Evolutionary conservation across 306 rosid species (phyloP).

Genomic region (Trichosanthes cucumerina): DNA sequence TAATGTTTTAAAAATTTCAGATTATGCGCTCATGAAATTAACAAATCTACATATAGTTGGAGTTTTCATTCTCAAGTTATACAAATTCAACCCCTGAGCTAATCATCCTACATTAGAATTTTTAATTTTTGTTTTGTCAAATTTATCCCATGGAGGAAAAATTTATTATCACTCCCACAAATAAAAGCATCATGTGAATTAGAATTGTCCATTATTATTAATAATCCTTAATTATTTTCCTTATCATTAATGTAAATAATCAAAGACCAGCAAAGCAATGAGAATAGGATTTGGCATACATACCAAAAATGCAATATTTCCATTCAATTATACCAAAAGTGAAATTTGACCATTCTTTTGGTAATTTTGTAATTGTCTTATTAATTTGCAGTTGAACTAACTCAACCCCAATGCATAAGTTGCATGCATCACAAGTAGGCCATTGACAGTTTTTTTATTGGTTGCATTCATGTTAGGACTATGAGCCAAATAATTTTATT

Average conservation of each 20-base stretch:
- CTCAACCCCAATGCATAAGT: neutral
- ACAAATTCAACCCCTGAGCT: too few species aligned
- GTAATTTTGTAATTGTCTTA: neutral
- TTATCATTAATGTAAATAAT: neutral
- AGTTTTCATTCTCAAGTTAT: too few species aligned
- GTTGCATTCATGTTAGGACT: neutral
- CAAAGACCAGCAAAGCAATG: neutral
- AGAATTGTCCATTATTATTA: neutral
- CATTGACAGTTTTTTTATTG: neutral
- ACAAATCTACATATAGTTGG: too few species aligned
- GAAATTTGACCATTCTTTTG: neutral
- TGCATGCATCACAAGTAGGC: slow-evolving; percentile 10
- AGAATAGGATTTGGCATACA: neutral
- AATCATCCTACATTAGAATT: too few species aligned
- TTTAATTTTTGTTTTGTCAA: too few species aligned
- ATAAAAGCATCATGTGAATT: neutral
- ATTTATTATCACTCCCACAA: neutral
- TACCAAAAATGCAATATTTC: neutral
- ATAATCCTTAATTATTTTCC: neutral
- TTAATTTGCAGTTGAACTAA: slow-evolving; percentile 9
- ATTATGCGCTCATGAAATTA: too few species aligned
- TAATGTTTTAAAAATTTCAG: too few species aligned
- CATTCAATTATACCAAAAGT: neutral
- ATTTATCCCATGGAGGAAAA: neutral
- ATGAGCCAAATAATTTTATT: neutral